A percentile compares a stretch with the other conserved stretches of the same genome.
Conservation (phyloP, 2,329 filamentous ascomycete genomes). For the Fusarium irregulare region DNA sequence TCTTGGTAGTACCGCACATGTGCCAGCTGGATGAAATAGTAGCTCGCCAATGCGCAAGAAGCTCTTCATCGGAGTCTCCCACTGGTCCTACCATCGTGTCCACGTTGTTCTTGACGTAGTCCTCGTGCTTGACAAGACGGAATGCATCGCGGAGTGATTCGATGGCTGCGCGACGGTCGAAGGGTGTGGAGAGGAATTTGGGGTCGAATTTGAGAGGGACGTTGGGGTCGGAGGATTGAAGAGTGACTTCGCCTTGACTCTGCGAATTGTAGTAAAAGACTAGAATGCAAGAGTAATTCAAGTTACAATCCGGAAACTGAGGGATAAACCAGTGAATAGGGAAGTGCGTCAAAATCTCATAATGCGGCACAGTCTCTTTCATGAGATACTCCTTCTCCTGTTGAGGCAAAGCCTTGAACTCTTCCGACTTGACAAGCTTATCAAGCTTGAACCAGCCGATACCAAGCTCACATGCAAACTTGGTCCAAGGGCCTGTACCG, state of each 20-base stretch:
- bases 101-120: conserved; percentile 58
- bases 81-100: conserved; percentile 56
- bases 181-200: conserved; percentile 63
- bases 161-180: conserved; percentile 63
- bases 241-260: conserved; percentile 61
- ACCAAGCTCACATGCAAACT: conserved; percentile 53
- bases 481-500: conserved; percentile 55
- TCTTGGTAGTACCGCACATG: conserved; percentile 67
- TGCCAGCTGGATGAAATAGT: conserved; percentile 63
- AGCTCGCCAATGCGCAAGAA: conserved; percentile 59
- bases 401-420: conserved; percentile 63
- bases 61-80: conserved; percentile 64
- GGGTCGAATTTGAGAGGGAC: conserved; percentile 65
- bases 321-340: conserved; percentile 58
- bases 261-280: conserved; percentile 66
- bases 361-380: conserved; percentile 65
- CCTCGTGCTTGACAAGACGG: conserved; percentile 54
- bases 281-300: conserved; percentile 57
- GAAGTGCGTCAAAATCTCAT: conserved; percentile 63
- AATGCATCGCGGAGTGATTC: conserved; percentile 60
- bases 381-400: conserved; percentile 57
- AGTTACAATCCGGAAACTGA: conserved; percentile 48
- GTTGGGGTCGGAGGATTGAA: conserved; percentile 64
- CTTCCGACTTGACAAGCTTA: conserved; percentile 52
- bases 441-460: conserved; percentile 60